phyloP scores from a whole-genome alignment of 345 rosid species.

The Viola odorata region DNA sequence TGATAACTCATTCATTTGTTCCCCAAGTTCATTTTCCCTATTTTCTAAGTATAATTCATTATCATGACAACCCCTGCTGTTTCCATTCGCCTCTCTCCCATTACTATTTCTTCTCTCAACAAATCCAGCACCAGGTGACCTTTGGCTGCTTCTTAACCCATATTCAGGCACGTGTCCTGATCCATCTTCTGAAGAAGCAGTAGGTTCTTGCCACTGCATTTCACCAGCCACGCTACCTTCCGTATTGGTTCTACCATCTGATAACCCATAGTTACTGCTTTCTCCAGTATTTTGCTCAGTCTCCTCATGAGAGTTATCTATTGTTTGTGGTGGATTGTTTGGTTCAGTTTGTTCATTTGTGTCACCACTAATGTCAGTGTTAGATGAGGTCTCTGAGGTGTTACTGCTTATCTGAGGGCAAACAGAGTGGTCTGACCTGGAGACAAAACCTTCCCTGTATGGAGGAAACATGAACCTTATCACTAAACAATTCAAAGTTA shows the following conservation, averaged over 20 bases:
- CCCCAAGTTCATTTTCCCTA: constrained; percentile 25
- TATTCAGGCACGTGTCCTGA: constrained; percentile 40
- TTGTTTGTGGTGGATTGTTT: constrained; percentile 26
- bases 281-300: constrained; percentile 29
- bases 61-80: constrained; percentile 21
- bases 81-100: constrained; percentile 28
- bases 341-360: constrained; percentile 40
- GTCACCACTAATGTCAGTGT: constrained; percentile 34
- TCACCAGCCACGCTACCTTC: constrained; percentile 26
- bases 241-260: constrained; percentile 33
- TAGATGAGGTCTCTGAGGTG: constrained; percentile 56
- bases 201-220: constrained; percentile 34
- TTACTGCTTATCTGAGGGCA: constrained; percentile 48
- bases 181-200: constrained; percentile 37
- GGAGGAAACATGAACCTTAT: not conserved
- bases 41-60: constrained; percentile 24
- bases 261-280: constrained; percentile 25
- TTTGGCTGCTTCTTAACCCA: constrained; percentile 33
- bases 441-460: constrained; percentile 78
- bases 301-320: constrained; percentile 29
- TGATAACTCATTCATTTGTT: not conserved
- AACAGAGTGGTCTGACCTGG: constrained; percentile 60
- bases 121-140: constrained; percentile 21
- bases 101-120: constrained; percentile 30
- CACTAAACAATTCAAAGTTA: too few species aligned